Base-by-base conservation (phyloP, 768 basidiomycete genomes). In the Dioszegia crocea region DNA sequence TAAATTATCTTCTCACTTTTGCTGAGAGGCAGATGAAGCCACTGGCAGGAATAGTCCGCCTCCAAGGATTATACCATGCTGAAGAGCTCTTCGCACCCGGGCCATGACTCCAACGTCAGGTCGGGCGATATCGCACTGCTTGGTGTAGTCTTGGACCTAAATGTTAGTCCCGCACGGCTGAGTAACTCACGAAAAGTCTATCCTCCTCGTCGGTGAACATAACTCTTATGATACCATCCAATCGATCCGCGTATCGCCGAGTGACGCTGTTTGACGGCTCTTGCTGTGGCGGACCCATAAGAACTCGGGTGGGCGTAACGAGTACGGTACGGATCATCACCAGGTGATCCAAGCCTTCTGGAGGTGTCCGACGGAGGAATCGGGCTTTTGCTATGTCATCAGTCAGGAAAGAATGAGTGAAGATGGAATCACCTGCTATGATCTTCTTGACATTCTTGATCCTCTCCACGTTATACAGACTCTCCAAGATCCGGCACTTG, bases 151-250 rank as follows among this genome's bases (percentile, higher is more conserved):
- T 17, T 57, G 56, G 8, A 74, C 52, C 73, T 74, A 44, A n/a
- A 12, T 29, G 41, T 62, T 53, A 61, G 43, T 41, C 31, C 47
- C 8, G 3, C 24, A 11, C 41, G 16, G 24, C 9, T 19, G 45
- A 14, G n/a, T 16, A 1, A 60, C 74, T 56, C 19, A 76, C 71
- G 33, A 59, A 66, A 19, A 77, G 51, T 30, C 54, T 58, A 48
- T 75, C 73, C 55, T 77, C 74, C 49, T 75, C 76, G 45, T 77
- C 76, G 2, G 70, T 55, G 50, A 77, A 77, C 31, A 63, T 52
- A 0, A 75, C 72, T 4, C 74, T 60, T n/a, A 77, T 58, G 51
- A 77, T 68, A 5, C 52, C 65, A 39, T 75, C 69, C 2, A 71
- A 40, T 16, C 39, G 23, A 36, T 70, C 60, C 11, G 31, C 41